Base-by-base conservation (phyloP, 2,329 filamentous ascomycete genomes). In the Rhytidhysteron rufulum region DNA sequence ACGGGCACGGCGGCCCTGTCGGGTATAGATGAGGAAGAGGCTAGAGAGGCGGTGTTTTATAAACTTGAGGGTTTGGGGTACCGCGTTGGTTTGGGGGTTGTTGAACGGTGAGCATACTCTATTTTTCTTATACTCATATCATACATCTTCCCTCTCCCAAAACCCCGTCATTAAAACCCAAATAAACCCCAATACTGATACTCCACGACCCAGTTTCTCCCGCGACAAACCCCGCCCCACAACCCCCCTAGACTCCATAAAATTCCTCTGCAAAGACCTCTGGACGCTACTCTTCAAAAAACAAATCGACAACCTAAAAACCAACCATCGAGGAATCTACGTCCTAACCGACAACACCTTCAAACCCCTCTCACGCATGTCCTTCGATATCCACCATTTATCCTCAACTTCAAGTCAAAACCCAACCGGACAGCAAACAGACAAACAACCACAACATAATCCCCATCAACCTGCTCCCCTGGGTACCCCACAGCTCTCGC, bases 291-390 rank as follows among this genome's bases (percentile, higher is more conserved):
- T 96, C 13, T 98, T 96, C 67, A 79, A 87, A 62, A 98, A 98
- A 69, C 94, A 97, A 66, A 88, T 98, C 59, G 93, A 98, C 68
- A 98, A 98, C 63, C 76, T 98, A 34, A 98, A 98, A 70, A 98
- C 93, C 7, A 98, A 98, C 62, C 93, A 98, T 64, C 76, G 93
- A 15, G 93, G 93, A 37, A 89, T 97, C 52, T 98, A 96, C 66
- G 93, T 98, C 31, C 73, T 98, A 38, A 97, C 91, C 11, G 93
- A 98, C 68, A 89, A 89, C 62, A 74, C 84, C 8, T 98, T 98
- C 70, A 84, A 88, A 35, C 90, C 91, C 0, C 84, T 98, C 51
- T 78, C 82, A 25, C 79, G 89, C 35, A 96, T 97, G 90, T 91
- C 86, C 58, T 86, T 89, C 49, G 85, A 91, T 35, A 66, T 21